Evolutionary conservation across 2,329 filamentous ascomycete species (phyloP), one percentile per base, ranked within the genome.

Genomic region (Aspergillus latus): DNA sequence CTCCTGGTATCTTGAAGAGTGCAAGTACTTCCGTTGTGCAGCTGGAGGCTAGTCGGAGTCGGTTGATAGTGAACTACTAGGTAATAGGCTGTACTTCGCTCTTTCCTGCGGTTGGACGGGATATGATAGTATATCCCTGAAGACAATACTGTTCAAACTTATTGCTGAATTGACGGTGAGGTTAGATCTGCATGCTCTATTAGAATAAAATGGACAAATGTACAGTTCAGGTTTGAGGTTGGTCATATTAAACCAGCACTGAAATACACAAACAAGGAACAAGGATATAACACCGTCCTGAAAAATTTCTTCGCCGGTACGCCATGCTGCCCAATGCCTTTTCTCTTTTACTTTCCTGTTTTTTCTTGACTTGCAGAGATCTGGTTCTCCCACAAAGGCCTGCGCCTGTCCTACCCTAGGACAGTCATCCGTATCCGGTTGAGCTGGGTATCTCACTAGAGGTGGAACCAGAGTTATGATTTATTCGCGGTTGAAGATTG

Each of bases 301-400:
- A 61, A 62, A 21, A 49, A 8, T 52, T 52, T 67, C 64, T 69
- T 71, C 68, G 69, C 70, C 70, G 54, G 58, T 72, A 72, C 70
- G 70, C 70, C 70, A 68, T 72, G 70, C 70, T 72, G 68, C 68
- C 70, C 68, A 66, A 58, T 66, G 59, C 59, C 66, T 67, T 66
- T 62, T 66, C 21, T 61, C 52, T 60, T 52, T 57, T 47, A 36
- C 53, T 43, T 52, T 54, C 26, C 49, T 52, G 43, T 44, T 46
- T 54, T 48, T 43, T 52, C 51, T 42, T 36, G 32, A 39, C 32
- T 39, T 34, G 36, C 49, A 16, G 37, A 37, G 50, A 26, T 37
- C 3, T 51, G 16, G 26, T 42, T 53, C 36, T 30, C 13, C 7
- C 16, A 13, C 4, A 9, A 40, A 43, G 37, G 29, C 10, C 21